Conservation (phyloP, 805 yeast species). For the Starmerella lactis-condensi region DNA sequence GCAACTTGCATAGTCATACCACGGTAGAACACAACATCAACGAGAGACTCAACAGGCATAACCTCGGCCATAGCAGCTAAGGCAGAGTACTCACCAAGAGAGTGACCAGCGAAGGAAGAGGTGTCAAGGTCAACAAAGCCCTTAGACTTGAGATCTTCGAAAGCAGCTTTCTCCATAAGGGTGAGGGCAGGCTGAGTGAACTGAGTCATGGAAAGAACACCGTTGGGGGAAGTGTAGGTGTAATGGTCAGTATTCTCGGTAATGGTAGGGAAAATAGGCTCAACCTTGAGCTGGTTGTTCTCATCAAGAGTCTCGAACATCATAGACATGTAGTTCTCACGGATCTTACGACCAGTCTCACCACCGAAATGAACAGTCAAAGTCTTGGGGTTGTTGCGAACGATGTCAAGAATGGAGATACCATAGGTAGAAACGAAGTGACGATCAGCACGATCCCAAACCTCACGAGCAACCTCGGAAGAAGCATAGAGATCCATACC, state of each 20-base stretch:
- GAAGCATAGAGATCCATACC: conserved; percentile 95
- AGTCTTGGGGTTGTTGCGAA: conserved; percentile 86
- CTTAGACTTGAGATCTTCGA: conserved; percentile 90
- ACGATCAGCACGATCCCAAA: conserved; percentile 94
- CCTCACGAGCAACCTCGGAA: conserved; percentile 79
- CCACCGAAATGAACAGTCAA: conserved; percentile 95
- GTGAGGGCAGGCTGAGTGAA: conserved; percentile 99
- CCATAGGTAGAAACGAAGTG: conserved; percentile 91
- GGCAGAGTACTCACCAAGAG: conserved; percentile 97
- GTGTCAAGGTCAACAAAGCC: conserved; percentile 78
- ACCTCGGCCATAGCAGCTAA: conserved; percentile 93
- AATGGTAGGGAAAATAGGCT: conserved; percentile 88
- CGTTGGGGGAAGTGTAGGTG: conserved; percentile 78
- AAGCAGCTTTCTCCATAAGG: conserved; percentile 96
- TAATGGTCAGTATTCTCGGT: conserved; percentile 60
- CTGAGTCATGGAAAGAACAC: conserved; percentile 92
- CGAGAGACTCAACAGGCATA: conserved; percentile 93
- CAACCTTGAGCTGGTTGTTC: conserved; percentile 67
- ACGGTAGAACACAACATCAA: conserved; percentile 95
- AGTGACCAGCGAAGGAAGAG: conserved; percentile 95
- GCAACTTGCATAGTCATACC: conserved; percentile 99
- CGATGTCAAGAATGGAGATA: conserved; percentile 90
- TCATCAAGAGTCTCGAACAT: conserved; percentile 87
- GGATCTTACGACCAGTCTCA: conserved; percentile 84
- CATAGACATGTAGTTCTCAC: conserved; percentile 90